Evolutionary conservation across 75 land plant species (phyloP), one percentile per base, ranked within the genome.

Genomic region (Gnetum montanum): DNA sequence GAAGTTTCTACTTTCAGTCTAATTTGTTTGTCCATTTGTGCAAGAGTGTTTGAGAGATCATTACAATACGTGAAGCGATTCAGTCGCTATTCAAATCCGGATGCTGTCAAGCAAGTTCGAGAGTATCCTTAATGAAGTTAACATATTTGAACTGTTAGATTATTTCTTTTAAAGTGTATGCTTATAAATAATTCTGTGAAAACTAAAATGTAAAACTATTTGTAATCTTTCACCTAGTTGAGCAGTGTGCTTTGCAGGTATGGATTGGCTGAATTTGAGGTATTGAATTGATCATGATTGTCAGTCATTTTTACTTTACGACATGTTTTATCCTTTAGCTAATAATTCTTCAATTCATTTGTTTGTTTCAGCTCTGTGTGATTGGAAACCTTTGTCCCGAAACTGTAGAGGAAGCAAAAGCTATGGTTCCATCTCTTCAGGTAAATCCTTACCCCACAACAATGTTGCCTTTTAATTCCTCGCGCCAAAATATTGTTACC

Each of bases 1-100:
- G 12, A 40, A 40, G 15, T 40, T 0, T 13, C n/a, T 40, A 37
- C 3, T 40, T 16, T 40, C n/a, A 16, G 13, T 36, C 27, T 55
- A 22, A 31, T 51, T 11, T 56, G 13, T 40, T 5, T 63, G 37
- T 70, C n/a, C n/a, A n/a, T n/a, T n/a, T n/a, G n/a, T n/a, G n/a
- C n/a, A n/a, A 90, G 96, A 59, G 97, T 87, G 20, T 87, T 91
- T 75, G 97, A 91, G 71, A 91, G 81, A 63, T 91, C 97, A 37
- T 68, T 72, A 65, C 93, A 87, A 59, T 91, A 91, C 66, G 97
- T 91, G 54, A 84, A 84, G 68, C 84, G 94, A 43, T 91, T 87
- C 54, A 87, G 97, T 59, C 88, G 97, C 6, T 91, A 91, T 52
- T 73, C 83, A 58, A 83, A 91, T 73, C 85, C 82, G 8, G 88